A percentile compares a stretch with the other conserved stretches of the same genome.
These are phyloP conservation scores for Vigna mungo DNA, from an alignment of 306 rosid genomes.

Conservation along the genomic window DNA sequence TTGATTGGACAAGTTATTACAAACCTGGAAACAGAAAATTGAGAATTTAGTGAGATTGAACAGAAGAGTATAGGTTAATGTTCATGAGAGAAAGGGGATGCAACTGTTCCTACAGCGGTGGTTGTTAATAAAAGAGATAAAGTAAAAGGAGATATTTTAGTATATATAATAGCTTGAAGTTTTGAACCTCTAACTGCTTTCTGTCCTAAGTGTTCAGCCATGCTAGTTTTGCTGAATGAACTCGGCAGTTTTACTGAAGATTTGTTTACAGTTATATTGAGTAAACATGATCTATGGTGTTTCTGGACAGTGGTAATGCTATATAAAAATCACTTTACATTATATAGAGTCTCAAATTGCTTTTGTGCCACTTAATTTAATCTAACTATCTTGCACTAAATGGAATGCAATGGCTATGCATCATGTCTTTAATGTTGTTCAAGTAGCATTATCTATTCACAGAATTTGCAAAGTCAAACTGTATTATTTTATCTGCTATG, in stretches of 20 bases:
- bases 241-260: no score
- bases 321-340: not conserved
- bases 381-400: not conserved
- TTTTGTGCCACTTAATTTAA: not conserved
- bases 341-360: not conserved
- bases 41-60: not conserved
- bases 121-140: not conserved
- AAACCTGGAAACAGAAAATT: not conserved
- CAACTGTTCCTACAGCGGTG: not conserved
- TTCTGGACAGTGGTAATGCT: not conserved
- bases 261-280: not conserved
- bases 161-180: constrained; percentile 1
- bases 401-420: not conserved
- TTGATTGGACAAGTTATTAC: not conserved
- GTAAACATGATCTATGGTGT: not conserved
- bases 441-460: not conserved
- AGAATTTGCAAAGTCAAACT: constrained; percentile 1
- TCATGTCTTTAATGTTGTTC: not conserved
- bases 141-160: not conserved
- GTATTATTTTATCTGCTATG: not conserved
- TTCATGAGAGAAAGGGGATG: not conserved
- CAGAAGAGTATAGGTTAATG: not conserved
- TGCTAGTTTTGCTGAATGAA: not conserved
- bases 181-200: not conserved
- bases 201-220: not conserved